These are phyloP conservation scores for Nicotiana knightiana DNA, from an alignment of 257 asterid species.

Conservation along the genomic window DNA sequence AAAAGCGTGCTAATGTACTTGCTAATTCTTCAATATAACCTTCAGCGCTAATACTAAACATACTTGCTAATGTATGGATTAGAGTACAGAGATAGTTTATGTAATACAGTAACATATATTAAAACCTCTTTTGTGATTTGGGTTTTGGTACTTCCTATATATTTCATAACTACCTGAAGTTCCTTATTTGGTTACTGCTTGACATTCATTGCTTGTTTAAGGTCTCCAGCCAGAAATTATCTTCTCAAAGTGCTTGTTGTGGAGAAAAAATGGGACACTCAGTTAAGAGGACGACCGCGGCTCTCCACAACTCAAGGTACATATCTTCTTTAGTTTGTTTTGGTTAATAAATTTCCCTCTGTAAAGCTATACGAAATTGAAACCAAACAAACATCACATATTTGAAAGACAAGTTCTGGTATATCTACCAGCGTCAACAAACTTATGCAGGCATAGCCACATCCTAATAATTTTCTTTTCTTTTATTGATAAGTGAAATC, in stretches of 20 bases:
- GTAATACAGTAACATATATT: neutral
- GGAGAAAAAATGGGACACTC: neutral
- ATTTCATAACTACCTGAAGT: neutral
- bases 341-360: neutral
- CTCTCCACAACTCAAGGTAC: conserved; percentile 5
- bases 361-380: neutral
- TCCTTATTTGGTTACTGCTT: neutral
- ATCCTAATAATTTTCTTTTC: neutral
- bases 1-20: too few species aligned
- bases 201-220: neutral
- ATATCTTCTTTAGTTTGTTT: neutral
- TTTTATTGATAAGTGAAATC: neutral
- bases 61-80: neutral
- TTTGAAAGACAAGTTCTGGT: neutral
- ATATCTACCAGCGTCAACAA: neutral
- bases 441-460: neutral
- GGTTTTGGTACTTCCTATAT: neutral
- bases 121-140: neutral
- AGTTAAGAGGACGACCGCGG: neutral
- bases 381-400: neutral
- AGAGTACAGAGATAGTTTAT: neutral
- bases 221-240: neutral
- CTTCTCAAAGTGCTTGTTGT: neutral
- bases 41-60: too few species aligned
- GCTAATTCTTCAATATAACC: too few species aligned